Evolutionary conservation across 2,329 filamentous ascomycete species (phyloP).

Genomic region (Pseudogymnoascus destructans): DNA sequence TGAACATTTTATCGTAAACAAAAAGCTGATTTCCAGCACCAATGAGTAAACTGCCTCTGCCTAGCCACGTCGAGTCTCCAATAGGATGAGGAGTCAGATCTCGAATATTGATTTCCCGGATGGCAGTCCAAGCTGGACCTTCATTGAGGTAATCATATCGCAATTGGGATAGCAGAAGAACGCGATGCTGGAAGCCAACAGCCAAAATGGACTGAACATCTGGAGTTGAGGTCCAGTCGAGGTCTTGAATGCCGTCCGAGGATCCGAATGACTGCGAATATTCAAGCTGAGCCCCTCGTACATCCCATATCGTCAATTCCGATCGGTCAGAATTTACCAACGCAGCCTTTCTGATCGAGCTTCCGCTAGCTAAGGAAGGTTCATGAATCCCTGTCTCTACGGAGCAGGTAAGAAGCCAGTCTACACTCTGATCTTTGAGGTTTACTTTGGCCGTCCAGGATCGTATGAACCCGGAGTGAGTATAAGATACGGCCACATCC

Average conservation of each 20-base stretch:
- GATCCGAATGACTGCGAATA: constrained; percentile 62
- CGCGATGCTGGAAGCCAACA: constrained; percentile 80
- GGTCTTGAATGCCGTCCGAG: constrained; percentile 65
- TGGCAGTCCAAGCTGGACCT: constrained; percentile 76
- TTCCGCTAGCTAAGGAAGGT: constrained; percentile 70
- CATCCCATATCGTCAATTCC: constrained; percentile 82
- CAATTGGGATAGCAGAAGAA: constrained; percentile 72
- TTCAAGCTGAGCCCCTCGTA: constrained; percentile 66
- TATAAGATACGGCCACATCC: constrained; percentile 79
- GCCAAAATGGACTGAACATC: constrained; percentile 80
- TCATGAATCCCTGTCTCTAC: constrained; percentile 65
- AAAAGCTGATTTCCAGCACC: constrained; percentile 88
- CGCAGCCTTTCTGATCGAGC: constrained; percentile 75
- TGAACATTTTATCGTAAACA: constrained; percentile 65
- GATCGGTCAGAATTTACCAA: constrained; percentile 63
- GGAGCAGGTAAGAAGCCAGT: constrained; percentile 71
- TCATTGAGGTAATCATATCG: constrained; percentile 85
- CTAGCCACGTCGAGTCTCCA: constrained; percentile 84
- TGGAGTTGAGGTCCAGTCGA: constrained; percentile 89
- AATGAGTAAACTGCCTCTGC: constrained; percentile 71
- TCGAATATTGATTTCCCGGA: constrained; percentile 69
- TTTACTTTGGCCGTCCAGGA: constrained; percentile 78
- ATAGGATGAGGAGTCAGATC: constrained; percentile 81
- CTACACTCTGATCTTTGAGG: constrained; percentile 42
- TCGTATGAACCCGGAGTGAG: constrained; percentile 56